Evolutionary conservation across 176 grass and related monocot species (phyloP).

Genomic region (Triticum urartu): DNA sequence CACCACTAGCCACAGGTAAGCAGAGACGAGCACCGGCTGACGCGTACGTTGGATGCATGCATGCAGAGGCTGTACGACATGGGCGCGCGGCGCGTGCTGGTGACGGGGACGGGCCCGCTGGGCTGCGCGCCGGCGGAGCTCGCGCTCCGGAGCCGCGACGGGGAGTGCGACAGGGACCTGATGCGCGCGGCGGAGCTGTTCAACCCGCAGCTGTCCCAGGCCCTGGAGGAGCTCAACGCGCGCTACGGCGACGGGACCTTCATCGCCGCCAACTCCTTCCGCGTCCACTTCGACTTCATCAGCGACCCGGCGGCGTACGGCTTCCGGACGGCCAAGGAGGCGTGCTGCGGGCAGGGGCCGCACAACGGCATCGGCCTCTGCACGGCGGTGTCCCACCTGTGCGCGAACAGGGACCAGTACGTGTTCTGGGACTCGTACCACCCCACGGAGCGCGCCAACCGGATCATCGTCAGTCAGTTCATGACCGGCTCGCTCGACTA

Average conservation of each 20-base stretch:
- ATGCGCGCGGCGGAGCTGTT: conserved; percentile 70
- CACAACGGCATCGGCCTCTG: conserved; percentile 84
- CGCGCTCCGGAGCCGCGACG: conserved; percentile 49
- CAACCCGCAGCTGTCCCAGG: conserved; percentile 74
- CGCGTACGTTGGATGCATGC: neutral
- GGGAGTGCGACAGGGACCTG: conserved; percentile 41
- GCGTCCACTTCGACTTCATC: conserved; percentile 88
- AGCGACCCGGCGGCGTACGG: conserved; percentile 57
- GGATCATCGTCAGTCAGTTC: conserved; percentile 79
- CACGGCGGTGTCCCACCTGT: conserved; percentile 58
- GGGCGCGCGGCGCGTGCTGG: conserved; percentile 63
- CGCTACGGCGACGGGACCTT: conserved; percentile 53
- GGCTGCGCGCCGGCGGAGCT: conserved; percentile 86
- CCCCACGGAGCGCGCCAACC: conserved; percentile 79
- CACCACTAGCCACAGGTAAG: no score
- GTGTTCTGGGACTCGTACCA: conserved; percentile 99
- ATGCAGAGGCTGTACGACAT: conserved; percentile 60
- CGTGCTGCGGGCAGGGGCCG: conserved; percentile 93
- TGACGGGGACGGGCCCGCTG: conserved; percentile 87
- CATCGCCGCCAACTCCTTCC: conserved; percentile 69
- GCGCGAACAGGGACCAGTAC: conserved; percentile 50
- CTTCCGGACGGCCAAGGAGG: conserved; percentile 63
- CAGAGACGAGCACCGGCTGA: no score
- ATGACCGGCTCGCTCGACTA: conserved; percentile 52
- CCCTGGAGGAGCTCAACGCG: conserved; percentile 50